Percentiles rank a stretch among this genome's conserved stretches.
Conservation (phyloP, 306 rosid genomes). For the Erythrophleum fordii region DNA sequence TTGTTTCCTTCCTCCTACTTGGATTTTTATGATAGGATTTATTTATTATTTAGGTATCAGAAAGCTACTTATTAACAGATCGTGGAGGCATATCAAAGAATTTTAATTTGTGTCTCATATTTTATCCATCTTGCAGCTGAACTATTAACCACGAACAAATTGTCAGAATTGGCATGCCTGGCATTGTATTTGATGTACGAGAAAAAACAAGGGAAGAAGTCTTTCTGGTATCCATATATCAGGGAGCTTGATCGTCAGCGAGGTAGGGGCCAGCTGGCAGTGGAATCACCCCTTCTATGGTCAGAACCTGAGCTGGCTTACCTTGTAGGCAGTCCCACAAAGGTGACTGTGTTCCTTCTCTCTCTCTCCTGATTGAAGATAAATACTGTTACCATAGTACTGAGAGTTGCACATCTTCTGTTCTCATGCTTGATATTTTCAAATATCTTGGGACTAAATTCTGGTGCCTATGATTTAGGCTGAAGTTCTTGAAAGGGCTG, state of each 20-base stretch:
- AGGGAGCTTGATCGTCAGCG: slow-evolving; percentile 97
- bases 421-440: slow-evolving; percentile 35
- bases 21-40: neutral
- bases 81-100: neutral
- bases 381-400: neutral
- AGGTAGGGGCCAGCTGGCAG: slow-evolving; percentile 94
- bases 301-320: slow-evolving; percentile 82
- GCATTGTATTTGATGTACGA: slow-evolving; percentile 98
- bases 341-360: slow-evolving; percentile 51
- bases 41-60: slow-evolving; percentile 23
- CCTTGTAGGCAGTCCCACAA: slow-evolving; percentile 88
- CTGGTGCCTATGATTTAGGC: slow-evolving; percentile 58
- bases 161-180: slow-evolving; percentile 98
- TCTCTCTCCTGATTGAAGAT: slow-evolving; percentile 17
- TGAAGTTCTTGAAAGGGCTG: slow-evolving; percentile 79
- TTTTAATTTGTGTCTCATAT: slow-evolving; percentile 24
- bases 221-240: slow-evolving; percentile 93
- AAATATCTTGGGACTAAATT: slow-evolving; percentile 33
- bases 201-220: slow-evolving; percentile 98
- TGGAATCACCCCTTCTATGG: slow-evolving; percentile 95
- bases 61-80: slow-evolving; percentile 11
- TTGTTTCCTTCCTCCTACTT: slow-evolving; percentile 26
- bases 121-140: slow-evolving; percentile 75
- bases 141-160: slow-evolving; percentile 88
- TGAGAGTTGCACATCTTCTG: slow-evolving; percentile 13